These are phyloP conservation scores for Dothideomycetidae sp. DNA, from an alignment of 2,329 filamentous ascomycete genomes.

Conservation along the genomic window DNA sequence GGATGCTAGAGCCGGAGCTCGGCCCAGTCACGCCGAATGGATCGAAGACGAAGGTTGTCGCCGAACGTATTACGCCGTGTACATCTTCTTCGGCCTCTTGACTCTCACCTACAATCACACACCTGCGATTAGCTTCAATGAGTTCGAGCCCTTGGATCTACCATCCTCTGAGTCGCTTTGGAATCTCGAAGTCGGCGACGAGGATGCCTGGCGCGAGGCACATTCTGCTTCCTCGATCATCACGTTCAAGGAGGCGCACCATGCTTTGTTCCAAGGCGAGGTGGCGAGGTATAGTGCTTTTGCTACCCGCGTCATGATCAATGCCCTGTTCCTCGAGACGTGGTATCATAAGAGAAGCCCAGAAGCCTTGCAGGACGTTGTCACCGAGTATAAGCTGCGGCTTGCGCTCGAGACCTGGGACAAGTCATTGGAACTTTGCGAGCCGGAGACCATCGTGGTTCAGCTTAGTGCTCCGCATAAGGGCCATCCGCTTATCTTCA, in stretches of 20 bases:
- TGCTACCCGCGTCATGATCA: constrained; percentile 96
- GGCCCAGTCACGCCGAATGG: constrained; percentile 77
- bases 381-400: constrained; percentile 94
- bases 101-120: constrained; percentile 97
- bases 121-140: constrained; percentile 93
- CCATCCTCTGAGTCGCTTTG: constrained; percentile 89
- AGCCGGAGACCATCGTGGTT: constrained; percentile 76
- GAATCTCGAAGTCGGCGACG: constrained; percentile 71
- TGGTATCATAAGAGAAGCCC: constrained; percentile 99
- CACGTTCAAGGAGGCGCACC: constrained; percentile 87
- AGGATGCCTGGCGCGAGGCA: constrained; percentile 70
- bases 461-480: constrained; percentile 89
- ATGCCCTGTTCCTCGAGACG: constrained; percentile 91
- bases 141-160: constrained; percentile 84
- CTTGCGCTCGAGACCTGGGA: constrained; percentile 98
- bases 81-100: constrained; percentile 94
- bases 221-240: constrained; percentile 56
- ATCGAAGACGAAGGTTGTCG: constrained; percentile 92
- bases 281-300: constrained; percentile 87
- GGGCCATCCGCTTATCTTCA: constrained; percentile 92
- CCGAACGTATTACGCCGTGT: constrained; percentile 94
- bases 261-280: constrained; percentile 90
- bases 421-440: constrained; percentile 83
- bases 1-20: constrained; percentile 64
- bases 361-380: constrained; percentile 92